Evolutionary conservation across 345 rosid genomes (phyloP), one percentile per base, ranked within the genome.

Genomic region (Rhodomyrtus tomentosa): DNA sequence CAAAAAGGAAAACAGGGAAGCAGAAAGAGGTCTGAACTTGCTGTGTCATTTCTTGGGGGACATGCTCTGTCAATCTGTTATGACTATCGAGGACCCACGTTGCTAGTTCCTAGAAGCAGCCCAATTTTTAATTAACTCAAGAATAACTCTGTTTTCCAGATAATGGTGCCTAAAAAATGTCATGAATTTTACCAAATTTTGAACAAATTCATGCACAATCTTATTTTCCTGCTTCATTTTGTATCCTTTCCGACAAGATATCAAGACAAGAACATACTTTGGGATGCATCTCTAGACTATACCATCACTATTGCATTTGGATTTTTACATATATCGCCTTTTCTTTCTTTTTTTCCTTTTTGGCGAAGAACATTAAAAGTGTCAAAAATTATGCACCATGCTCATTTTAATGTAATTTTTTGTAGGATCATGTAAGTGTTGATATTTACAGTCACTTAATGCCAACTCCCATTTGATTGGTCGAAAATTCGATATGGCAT

Each of bases 331-430:
- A 22, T 18, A 24, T 3, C 16, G 74, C 76, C 42, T 16, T 8
- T 9, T 22, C 42, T 16, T 8, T 9, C 9, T 8, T 32, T 1
- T 1, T 6, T 48, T 48, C 10, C 10, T 40, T 40, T 40, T 40
- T 40, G 42, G 42, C 4, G 42, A 40, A 10, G 10, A 48, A 48
- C 50, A 48, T 1, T 13, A 48, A 10, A 48, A 48, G 3, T 10
- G 3, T 1, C 2, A 48, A 48, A 48, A 48, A 13, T 48, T 10
- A 2, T 10, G 13, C 3, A 48, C 2, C 1, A 6, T 2, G 0
- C 48, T 45, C 3, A 45, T 45, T 45, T 45, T 45, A 45, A 6
- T 45, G 9, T 2, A 45, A 45, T 45, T 45, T 45, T 10, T 45
- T 45, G n/a, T 45, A 6, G 10, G 10, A 45, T 45, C 3, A 42